Evolutionary conservation across 1,139 yeast genomes (phyloP), one percentile per base, ranked within the genome.

Genomic region (Zygotorulaspora mrakii): DNA sequence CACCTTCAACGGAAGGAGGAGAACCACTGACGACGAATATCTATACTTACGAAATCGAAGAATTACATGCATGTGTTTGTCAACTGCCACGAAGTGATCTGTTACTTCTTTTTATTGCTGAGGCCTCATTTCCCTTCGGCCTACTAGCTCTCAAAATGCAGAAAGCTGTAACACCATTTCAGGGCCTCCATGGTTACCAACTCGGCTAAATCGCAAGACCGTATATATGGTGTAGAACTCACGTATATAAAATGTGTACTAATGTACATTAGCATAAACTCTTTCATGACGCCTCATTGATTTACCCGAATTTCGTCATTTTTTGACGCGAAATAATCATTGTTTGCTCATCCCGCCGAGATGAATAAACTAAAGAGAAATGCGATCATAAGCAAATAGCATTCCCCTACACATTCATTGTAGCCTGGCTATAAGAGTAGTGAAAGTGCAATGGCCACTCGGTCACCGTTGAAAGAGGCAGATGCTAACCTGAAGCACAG

Each of bases 401-500:
- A n/a, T n/a, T n/a, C n/a, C n/a, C n/a, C n/a, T n/a, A n/a, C n/a
- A n/a, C n/a, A n/a, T n/a, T n/a, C n/a, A n/a, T n/a, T n/a, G n/a
- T n/a, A n/a, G 4, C 16, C 30, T 31, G 22, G 30, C 35, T 28
- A 12, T 31, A n/a, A 18, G 33, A 16, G 21, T 29, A 28, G 25
- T 25, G 53, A 50, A n/a, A 39, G 41, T n/a, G 46, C 45, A 33
- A 33, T 43, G 31, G 28, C 43, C 10, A 41, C 42, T 18, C 41
- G 62, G 35, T 58, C 65, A 10, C 64, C 64, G 8, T 42, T 61
- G 42, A 58, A 55, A 40, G 64, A 59, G 35, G 58, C 61, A 7
- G 59, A 60, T 41, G 52, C 63, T 3, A 60, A 60, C 39, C 37
- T 48, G 31, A 50, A 48, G 38, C 53, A 37, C 28, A 33, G 30